Conservation (phyloP, 1,284 basidiomycete species). For the Rhodotorula glutinis region DNA sequence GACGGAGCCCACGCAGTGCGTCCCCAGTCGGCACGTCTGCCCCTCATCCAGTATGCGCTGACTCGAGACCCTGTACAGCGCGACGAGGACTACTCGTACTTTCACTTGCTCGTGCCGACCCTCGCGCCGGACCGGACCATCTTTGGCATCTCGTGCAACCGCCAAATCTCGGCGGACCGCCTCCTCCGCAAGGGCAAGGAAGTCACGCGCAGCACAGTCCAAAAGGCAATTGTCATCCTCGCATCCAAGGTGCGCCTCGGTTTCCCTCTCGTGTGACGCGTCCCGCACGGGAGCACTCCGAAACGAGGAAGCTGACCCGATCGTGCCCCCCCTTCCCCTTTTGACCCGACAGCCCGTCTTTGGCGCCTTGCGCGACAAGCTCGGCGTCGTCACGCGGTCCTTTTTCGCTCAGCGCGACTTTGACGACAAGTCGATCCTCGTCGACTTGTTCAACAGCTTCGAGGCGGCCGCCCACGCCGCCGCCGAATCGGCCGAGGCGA, state of each 20-base stretch:
- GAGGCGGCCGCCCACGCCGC: constrained; percentile 24
- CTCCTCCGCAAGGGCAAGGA: constrained; percentile 79
- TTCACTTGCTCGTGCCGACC: constrained; percentile 63
- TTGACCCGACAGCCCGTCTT: constrained; percentile 41
- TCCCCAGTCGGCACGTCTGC: not conserved
- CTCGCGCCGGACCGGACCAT: constrained; percentile 58
- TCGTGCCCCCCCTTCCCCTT: no score
- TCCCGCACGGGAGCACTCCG: no score
- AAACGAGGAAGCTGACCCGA: no score
- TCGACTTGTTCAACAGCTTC: constrained; percentile 69
- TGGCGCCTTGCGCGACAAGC: constrained; percentile 63
- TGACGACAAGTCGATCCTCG: constrained; percentile 72
- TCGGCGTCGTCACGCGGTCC: constrained; percentile 92
- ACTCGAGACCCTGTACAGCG: constrained; percentile 55
- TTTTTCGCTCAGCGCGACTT: constrained; percentile 90
- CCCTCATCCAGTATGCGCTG: not conserved
- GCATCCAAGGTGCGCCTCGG: constrained; percentile 54
- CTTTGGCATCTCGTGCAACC: constrained; percentile 97
- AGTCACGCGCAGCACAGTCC: constrained; percentile 91
- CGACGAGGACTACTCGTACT: constrained; percentile 94
- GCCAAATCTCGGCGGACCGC: constrained; percentile 80
- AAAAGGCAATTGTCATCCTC: constrained; percentile 94
- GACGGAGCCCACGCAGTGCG: constrained; percentile 90
- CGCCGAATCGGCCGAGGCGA: not conserved
- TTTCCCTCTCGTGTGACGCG: no score